These are phyloP conservation scores for Pichia kudriavzevii DNA, from an alignment of 1,139 yeast genomes.

Conservation along the genomic window DNA sequence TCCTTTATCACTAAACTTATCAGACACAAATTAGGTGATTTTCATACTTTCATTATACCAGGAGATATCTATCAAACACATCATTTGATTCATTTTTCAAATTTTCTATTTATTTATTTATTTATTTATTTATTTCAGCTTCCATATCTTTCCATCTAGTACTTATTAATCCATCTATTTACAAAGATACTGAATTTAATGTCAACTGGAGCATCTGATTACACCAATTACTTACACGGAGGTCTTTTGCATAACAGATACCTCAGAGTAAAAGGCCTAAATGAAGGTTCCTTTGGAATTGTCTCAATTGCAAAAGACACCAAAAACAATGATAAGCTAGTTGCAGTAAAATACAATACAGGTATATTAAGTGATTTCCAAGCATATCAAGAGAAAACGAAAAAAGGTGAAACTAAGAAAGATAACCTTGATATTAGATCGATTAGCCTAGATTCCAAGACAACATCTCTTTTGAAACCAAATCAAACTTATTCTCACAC, in stretches of 20 bases:
- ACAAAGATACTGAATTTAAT: too few species aligned
- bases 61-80: too few species aligned
- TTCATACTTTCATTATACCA: too few species aligned
- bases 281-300: slow-evolving; percentile 90
- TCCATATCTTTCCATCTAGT: not conserved
- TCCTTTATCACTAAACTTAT: too few species aligned
- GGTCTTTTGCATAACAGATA: slow-evolving; percentile 57
- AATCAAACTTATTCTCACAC: slow-evolving; percentile 18
- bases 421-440: slow-evolving; percentile 12
- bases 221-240: slow-evolving; percentile 53
- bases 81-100: too few species aligned
- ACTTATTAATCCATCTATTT: too few species aligned
- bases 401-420: slow-evolving; percentile 4
- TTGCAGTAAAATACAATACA: slow-evolving; percentile 78
- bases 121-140: not conserved
- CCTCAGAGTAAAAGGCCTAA: slow-evolving; percentile 64
- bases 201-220: slow-evolving; percentile 22
- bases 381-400: slow-evolving; percentile 26
- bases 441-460: slow-evolving; percentile 14
- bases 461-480: slow-evolving; percentile 12
- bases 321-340: slow-evolving; percentile 41
- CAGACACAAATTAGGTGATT: too few species aligned
- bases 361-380: slow-evolving; percentile 26
- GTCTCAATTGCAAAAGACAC: slow-evolving; percentile 82
- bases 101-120: not conserved